Conservation (phyloP, 805 yeast genomes). For the Isabelozyma heimii region DNA sequence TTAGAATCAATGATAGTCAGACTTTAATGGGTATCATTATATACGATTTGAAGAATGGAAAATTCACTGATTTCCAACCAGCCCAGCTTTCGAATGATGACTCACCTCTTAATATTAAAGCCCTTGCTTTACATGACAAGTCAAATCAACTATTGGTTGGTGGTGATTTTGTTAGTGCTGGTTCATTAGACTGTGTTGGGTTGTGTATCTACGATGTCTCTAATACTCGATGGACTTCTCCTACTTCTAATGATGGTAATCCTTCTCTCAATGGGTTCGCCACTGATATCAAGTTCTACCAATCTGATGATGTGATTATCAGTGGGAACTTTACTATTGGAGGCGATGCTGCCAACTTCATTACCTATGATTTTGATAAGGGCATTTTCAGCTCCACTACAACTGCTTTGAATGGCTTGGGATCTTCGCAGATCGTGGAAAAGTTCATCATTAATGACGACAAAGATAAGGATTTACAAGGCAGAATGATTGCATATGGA, state of each 20-base stretch:
- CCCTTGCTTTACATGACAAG: conserved; percentile 32
- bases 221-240: conserved; percentile 52
- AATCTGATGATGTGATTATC: conserved; percentile 34
- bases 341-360: conserved; percentile 39
- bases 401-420: conserved; percentile 16
- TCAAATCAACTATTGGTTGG: conserved; percentile 56
- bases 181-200: conserved; percentile 54
- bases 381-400: conserved; percentile 21
- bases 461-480: conserved; percentile 31
- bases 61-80: conserved; percentile 48
- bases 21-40: conserved; percentile 46
- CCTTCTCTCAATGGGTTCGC: conserved; percentile 47
- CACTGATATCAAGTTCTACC: conserved; percentile 49
- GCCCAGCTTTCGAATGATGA: conserved; percentile 41
- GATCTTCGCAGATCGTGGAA: conserved; percentile 20
- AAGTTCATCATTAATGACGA: conserved; percentile 47
- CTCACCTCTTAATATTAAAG: conserved; percentile 34
- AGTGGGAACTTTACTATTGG: conserved; percentile 53
- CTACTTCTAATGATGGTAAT: conserved; percentile 23
- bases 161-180: conserved; percentile 65
- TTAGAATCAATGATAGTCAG: conserved; percentile 12
- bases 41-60: conserved; percentile 45
- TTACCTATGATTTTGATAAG: conserved; percentile 51
- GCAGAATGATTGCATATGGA: conserved; percentile 37
- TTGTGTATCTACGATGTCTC: conserved; percentile 65